A percentile compares a stretch with the other conserved stretches of the same genome.
These are phyloP conservation scores for Triticum turgidum DNA, from an alignment of 176 grass and related monocot species.

Conservation along the genomic window DNA sequence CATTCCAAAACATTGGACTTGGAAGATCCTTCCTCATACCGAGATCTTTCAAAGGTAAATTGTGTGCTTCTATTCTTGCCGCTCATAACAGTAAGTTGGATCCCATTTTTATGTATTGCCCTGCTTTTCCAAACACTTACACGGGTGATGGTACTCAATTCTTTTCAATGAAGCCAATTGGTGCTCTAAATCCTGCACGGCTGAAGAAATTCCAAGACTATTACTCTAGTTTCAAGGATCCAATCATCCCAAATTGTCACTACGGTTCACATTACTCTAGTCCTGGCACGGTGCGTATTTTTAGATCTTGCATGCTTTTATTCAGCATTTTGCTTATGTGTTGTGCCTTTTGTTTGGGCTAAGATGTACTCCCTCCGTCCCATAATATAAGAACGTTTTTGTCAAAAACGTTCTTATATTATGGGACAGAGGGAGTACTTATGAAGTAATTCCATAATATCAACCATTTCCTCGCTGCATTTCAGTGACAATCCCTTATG, in stretches of 20 bases:
- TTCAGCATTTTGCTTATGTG: slow-evolving; percentile 23
- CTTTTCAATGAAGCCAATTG: slow-evolving; percentile 81
- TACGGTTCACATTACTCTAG: slow-evolving; percentile 93
- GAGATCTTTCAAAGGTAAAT: slow-evolving; percentile 84
- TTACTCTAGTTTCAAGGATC: slow-evolving; percentile 79
- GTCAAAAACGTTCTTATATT: no score
- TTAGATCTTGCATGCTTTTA: slow-evolving; percentile 21
- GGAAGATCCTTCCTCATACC: slow-evolving; percentile 61
- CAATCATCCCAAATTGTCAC: slow-evolving; percentile 89
- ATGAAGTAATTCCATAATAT: neutral
- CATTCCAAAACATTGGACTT: slow-evolving; percentile 75
- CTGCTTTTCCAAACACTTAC: slow-evolving; percentile 29
- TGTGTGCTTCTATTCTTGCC: neutral
- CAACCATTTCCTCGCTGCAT: neutral
- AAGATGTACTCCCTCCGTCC: neutral
- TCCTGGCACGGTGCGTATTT: slow-evolving; percentile 50
- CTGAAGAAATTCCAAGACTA: slow-evolving; percentile 90
- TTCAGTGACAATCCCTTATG: neutral
- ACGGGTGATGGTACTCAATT: slow-evolving; percentile 19
- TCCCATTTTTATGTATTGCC: slow-evolving; percentile 21
- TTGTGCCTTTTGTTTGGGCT: slow-evolving; percentile 15
- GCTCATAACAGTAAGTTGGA: neutral
- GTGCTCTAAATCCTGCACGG: slow-evolving; percentile 85
- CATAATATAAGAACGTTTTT: no score
- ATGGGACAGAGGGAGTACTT: neutral